These are phyloP conservation scores for Coemansia sp. DNA, from an alignment of 192 early-diverging fungal genomes.

Conservation along the genomic window DNA sequence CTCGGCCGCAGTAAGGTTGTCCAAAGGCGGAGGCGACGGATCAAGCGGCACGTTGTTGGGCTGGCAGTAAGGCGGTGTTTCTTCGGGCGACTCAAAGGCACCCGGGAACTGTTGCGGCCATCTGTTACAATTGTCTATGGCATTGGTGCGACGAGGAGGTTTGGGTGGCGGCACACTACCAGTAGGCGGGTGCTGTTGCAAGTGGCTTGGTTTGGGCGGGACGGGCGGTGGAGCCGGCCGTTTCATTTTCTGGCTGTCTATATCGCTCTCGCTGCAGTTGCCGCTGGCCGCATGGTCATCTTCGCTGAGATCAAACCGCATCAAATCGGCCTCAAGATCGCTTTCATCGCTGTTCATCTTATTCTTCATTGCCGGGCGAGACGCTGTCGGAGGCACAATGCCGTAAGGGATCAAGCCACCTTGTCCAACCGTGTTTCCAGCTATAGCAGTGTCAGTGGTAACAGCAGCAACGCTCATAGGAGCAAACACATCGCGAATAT, in stretches of 20 bases:
- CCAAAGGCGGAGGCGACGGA: neutral
- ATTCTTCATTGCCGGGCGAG: neutral
- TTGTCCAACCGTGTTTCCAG: slow-evolving; percentile 9
- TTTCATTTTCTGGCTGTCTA: neutral
- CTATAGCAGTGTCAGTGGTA: slow-evolving; percentile 27
- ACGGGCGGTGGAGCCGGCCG: slow-evolving; percentile 16
- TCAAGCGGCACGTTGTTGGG: neutral
- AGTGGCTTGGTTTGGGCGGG: slow-evolving; percentile 33
- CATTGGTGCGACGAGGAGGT: slow-evolving; percentile 7
- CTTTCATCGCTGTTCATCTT: neutral
- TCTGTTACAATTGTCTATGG: neutral
- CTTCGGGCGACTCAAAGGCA: neutral
- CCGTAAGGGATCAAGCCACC: slow-evolving; percentile 32
- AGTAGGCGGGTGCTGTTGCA: slow-evolving; percentile 4
- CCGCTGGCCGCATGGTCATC: neutral
- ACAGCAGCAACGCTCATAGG: slow-evolving; percentile 33
- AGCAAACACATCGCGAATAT: slow-evolving; percentile 69
- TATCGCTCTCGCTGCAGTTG: neutral
- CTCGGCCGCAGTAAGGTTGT: slow-evolving; percentile 7
- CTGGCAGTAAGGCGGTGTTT: neutral
- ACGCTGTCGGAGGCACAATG: slow-evolving; percentile 22
- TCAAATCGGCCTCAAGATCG: slow-evolving; percentile 8
- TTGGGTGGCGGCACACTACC: slow-evolving; percentile 14
- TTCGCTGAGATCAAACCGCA: neutral
- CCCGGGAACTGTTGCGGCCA: too few species aligned